Base-by-base conservation (phyloP, 2,329 filamentous ascomycete species). In the Fusarium sp. region DNA sequence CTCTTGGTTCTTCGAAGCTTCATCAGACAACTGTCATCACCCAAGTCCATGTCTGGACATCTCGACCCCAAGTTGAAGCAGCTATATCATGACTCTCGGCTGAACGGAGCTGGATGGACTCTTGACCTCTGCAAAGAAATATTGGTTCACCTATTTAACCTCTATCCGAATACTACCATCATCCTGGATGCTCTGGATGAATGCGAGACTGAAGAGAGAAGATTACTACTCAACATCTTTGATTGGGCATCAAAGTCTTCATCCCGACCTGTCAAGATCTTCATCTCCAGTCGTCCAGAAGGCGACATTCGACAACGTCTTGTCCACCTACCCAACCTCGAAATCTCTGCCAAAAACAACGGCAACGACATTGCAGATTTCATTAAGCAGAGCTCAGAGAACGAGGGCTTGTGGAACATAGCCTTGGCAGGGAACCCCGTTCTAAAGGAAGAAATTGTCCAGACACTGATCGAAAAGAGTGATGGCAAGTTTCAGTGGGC, bases 231-330 rank as follows among this genome's bases (percentile, higher is more conserved):
- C 16, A 27, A 36, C 1, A 16, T 16, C 1, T 23, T 54, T 1
- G 18, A 36, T 8, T 23, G 9, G 13, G 6, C 20, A 7, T 4
- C 14, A 1, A 25, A 13, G 6, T 9, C 5, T 2, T 20, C 27
- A 1, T 23, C 27, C 1, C 31, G 18, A 7, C 46, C 46, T 9
- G 18, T 54, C 4, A 54, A 36, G 5, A 25, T 54, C 9, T 54
- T 54, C 9, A 7, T 54, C 16, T 54, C 50, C 6, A 36, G 50
- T 11, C 50, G 50, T 6, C 31, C 50, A 2, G 50, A 54, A n/a
- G 50, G 1, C 9, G 50, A 54, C 10, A 54, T 54, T 36, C 31
- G 50, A 6, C 50, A 31, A 7, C 50, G 16, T 2, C 20, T 54
- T 10, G 11, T 7, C 8, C 7, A 5, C 11, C n/a, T 33, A 4